Conservation (phyloP, 2,329 filamentous ascomycete genomes). For the Colletotrichum gloeosporioides region DNA sequence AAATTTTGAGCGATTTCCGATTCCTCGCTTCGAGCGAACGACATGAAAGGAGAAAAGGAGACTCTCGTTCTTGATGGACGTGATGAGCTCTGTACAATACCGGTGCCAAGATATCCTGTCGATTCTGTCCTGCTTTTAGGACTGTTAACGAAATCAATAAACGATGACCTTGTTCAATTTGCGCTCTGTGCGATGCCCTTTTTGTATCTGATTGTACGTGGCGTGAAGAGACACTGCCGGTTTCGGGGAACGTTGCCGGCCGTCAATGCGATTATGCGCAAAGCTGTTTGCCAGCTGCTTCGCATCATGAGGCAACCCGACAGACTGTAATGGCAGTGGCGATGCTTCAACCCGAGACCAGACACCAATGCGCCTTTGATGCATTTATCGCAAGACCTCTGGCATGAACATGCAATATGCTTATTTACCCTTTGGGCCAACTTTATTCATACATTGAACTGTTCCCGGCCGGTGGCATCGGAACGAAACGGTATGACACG, state of each 20-base stretch:
- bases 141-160: not conserved
- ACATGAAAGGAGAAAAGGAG: not conserved
- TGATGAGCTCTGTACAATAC: not conserved
- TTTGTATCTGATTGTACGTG: not conserved
- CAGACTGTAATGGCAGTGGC: not conserved
- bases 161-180: not conserved
- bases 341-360: not conserved
- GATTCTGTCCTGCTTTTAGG: not conserved
- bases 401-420: not conserved
- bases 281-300: not conserved
- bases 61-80: not conserved
- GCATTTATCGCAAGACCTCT: not conserved
- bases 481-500: not conserved
- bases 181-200: not conserved
- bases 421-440: not conserved
- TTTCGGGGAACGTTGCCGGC: not conserved
- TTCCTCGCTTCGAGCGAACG: not conserved
- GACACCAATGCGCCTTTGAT: not conserved
- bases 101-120: slow-evolving; percentile 4
- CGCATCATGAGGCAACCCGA: not conserved
- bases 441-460: not conserved
- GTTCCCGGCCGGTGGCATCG: not conserved
- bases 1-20: slow-evolving; percentile 4
- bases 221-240: not conserved
- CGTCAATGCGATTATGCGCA: not conserved